Conservation (phyloP, 2,329 filamentous ascomycete species). For the Sclerotinia borealis region DNA sequence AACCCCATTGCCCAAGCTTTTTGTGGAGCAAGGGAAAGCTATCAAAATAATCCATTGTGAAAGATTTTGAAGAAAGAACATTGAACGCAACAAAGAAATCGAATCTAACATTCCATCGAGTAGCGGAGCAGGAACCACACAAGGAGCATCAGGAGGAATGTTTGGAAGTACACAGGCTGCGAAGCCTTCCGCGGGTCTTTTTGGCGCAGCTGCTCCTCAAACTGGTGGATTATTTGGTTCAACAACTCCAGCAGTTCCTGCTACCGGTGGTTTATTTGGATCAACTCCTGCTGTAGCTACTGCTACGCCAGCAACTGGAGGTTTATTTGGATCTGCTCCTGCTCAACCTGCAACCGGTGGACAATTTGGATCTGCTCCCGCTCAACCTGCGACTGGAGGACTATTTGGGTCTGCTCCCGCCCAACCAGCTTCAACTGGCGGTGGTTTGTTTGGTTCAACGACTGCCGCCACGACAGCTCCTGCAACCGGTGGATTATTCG, state of each 20-base stretch:
- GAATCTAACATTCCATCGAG: conserved; percentile 19
- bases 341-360: conserved; percentile 22
- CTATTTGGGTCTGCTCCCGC: no score
- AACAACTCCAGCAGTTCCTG: conserved; percentile 15
- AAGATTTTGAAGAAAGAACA: background rate
- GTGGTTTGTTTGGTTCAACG: conserved; percentile 31
- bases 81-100: background rate
- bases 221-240: conserved; percentile 26
- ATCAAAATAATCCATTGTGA: conserved; percentile 15
- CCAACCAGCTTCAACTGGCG: conserved; percentile 19
- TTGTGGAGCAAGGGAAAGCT: conserved; percentile 12
- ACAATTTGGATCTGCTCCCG: conserved; percentile 28
- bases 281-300: conserved; percentile 13
- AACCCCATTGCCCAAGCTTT: conserved; percentile 6
- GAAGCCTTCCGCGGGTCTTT: conserved; percentile 29
- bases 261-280: conserved; percentile 30
- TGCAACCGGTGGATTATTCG: conserved; percentile 31
- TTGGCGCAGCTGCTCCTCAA: conserved; percentile 28
- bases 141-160: conserved; percentile 29
- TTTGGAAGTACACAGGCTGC: conserved; percentile 28
- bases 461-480: conserved; percentile 15
- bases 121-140: conserved; percentile 28
- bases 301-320: conserved; percentile 17
- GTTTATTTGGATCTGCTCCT: conserved; percentile 19
- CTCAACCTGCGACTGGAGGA: conserved; percentile 22